phyloP scores from a whole-genome alignment of 345 rosid species.

The Mallotus nudiflorus region DNA sequence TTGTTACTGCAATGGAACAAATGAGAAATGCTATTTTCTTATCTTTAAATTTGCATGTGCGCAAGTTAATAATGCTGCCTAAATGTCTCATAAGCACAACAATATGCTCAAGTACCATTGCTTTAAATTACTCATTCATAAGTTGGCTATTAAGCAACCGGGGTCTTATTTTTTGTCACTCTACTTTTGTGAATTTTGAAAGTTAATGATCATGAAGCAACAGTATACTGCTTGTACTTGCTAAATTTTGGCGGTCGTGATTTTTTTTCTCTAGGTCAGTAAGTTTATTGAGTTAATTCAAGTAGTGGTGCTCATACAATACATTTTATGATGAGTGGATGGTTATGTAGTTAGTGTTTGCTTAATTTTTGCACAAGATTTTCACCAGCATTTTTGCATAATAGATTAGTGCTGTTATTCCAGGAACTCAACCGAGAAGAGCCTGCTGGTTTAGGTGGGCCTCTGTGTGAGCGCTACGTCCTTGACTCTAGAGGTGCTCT shows the following conservation, averaged over 20 bases:
- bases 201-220: not conserved
- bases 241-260: not conserved
- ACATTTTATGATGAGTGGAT: not conserved
- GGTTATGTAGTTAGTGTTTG: not conserved
- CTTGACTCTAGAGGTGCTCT: conserved; percentile 91
- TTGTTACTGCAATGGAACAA: not conserved
- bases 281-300: not conserved
- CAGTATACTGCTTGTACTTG: not conserved
- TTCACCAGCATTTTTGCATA: conserved; percentile 4
- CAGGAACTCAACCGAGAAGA: conserved; percentile 95
- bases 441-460: conserved; percentile 94
- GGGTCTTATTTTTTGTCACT: not conserved
- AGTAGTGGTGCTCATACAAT: not conserved
- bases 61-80: not conserved
- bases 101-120: not conserved
- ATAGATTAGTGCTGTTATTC: not conserved
- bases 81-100: not conserved
- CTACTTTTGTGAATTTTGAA: not conserved
- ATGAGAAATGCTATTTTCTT: not conserved
- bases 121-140: not conserved
- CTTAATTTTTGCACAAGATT: not conserved
- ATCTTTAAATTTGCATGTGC: not conserved
- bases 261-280: not conserved
- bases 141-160: not conserved
- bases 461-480: conserved; percentile 66